A percentile compares a stretch with the other conserved stretches of the same genome.
Conservation (phyloP, 495 filamentous ascomycete genomes). For the Talaromyces adpressus region DNA sequence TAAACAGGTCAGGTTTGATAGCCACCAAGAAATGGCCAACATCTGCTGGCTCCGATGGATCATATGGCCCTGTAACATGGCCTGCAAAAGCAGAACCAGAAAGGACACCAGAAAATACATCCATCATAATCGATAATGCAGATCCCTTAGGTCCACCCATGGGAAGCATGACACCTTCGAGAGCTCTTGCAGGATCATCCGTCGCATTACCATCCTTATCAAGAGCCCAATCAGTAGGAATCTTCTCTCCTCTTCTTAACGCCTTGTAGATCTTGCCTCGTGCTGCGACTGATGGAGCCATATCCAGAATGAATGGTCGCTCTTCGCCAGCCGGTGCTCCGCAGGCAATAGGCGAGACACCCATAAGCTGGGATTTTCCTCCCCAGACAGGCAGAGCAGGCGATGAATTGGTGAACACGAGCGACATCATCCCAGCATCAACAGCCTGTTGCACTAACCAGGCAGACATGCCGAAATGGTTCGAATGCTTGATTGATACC, state of each 20-base stretch:
- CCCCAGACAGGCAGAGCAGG: constrained; percentile 71
- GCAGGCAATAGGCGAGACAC: constrained; percentile 71
- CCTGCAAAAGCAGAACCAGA: constrained; percentile 67
- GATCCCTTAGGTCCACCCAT: constrained; percentile 76
- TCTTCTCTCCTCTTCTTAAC: constrained; percentile 61
- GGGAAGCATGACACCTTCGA: constrained; percentile 65
- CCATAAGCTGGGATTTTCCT: constrained; percentile 58
- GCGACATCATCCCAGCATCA: constrained; percentile 62
- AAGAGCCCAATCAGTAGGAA: constrained; percentile 67
- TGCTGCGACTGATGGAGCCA: constrained; percentile 69
- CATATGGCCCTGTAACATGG: constrained; percentile 64
- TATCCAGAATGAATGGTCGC: constrained; percentile 64
- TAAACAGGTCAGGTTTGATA: constrained; percentile 71
- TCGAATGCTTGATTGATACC: constrained; percentile 64
- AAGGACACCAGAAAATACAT: constrained; percentile 73
- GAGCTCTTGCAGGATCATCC: constrained; percentile 56
- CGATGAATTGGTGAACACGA: constrained; percentile 75
- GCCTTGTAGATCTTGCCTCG: constrained; percentile 75
- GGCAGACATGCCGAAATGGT: constrained; percentile 77
- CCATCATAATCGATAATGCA: constrained; percentile 73
- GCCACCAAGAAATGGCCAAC: constrained; percentile 73
- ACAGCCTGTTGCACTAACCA: constrained; percentile 72
- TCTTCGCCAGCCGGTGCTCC: constrained; percentile 57
- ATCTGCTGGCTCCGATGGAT: constrained; percentile 57
- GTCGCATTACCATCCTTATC: constrained; percentile 63